Percentiles rank a stretch among this genome's conserved stretches.
Conservation (phyloP, 2,329 filamentous ascomycete species). For the Elsinoe necatrix region DNA sequence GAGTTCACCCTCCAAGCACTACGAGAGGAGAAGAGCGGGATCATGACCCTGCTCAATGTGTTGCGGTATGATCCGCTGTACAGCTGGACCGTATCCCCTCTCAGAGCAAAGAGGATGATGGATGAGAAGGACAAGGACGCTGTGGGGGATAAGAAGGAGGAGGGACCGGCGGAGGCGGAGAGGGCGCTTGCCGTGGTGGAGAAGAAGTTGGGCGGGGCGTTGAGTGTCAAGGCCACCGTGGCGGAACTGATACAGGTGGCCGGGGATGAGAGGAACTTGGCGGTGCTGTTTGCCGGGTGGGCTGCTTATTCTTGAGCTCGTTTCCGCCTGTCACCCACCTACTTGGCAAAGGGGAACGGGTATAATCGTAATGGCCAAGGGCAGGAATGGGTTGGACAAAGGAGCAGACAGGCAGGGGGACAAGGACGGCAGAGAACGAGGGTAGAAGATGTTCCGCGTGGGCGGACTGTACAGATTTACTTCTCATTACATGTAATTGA, state of each 20-base stretch:
- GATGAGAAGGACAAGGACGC: conserved; percentile 48
- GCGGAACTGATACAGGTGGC: conserved; percentile 96
- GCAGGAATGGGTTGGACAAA: too few relatives aligned
- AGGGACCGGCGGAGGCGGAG: conserved; percentile 72
- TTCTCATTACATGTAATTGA: neutral
- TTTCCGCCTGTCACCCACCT: neutral
- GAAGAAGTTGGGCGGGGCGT: conserved; percentile 88
- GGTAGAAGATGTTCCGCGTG: neutral
- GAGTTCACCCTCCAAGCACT: conserved; percentile 94
- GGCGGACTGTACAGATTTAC: conserved; percentile 6
- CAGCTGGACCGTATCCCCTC: conserved; percentile 79
- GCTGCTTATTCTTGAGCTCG: conserved; percentile 20
- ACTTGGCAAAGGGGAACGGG: too few relatives aligned
- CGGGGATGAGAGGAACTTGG: conserved; percentile 84
- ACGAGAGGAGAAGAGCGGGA: conserved; percentile 89
- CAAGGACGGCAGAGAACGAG: neutral
- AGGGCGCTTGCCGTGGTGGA: conserved; percentile 84
- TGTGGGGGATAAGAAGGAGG: conserved; percentile 34
- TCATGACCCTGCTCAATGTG: conserved; percentile 98
- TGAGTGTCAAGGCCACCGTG: conserved; percentile 91
- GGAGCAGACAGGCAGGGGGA: neutral
- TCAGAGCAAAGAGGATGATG: conserved; percentile 59
- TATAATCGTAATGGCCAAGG: too few relatives aligned
- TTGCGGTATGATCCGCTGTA: conserved; percentile 96
- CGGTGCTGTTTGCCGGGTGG: conserved; percentile 61